A percentile compares a stretch with the other conserved stretches of the same genome.
Evolutionary conservation across 306 rosid genomes (phyloP).

Genomic region (Coriaria nepalensis): DNA sequence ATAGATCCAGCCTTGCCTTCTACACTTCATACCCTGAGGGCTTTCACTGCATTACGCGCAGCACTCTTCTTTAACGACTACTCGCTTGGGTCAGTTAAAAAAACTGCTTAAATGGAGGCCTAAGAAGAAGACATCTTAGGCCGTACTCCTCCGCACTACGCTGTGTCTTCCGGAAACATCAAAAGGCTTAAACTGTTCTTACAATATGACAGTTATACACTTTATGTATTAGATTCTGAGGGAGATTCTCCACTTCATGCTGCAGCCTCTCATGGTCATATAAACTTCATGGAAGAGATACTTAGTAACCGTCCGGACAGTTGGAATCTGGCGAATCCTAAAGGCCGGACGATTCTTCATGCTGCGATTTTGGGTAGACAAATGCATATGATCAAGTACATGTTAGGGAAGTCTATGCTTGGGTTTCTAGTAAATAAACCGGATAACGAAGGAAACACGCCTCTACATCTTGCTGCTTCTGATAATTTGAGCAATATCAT

Average conservation of each 20-base stretch:
- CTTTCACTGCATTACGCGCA: not conserved
- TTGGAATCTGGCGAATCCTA: not conserved
- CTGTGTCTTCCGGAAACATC: conserved; percentile 1
- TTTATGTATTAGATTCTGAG: not conserved
- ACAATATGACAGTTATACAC: not conserved
- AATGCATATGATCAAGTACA: not conserved
- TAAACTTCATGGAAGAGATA: not conserved
- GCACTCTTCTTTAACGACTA: not conserved
- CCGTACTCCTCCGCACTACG: conserved; percentile 4
- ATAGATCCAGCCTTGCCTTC: not conserved
- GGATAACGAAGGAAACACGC: conserved; percentile 1
- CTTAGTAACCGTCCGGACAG: not conserved
- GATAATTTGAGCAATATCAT: not conserved
- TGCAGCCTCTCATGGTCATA: conserved; percentile 7
- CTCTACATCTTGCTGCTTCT: conserved; percentile 1
- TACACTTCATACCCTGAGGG: conserved; percentile 1
- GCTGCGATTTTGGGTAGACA: conserved; percentile 3
- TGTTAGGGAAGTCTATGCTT: not conserved
- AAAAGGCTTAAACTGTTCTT: not conserved
- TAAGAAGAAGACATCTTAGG: not conserved
- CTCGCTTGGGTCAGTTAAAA: not conserved
- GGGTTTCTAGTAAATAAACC: not conserved
- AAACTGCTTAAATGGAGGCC: not conserved
- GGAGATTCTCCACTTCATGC: conserved; percentile 5
- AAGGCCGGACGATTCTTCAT: conserved; percentile 2